A percentile compares a stretch with the other conserved stretches of the same genome.
Evolutionary conservation across 805 yeast genomes (phyloP).

Genomic region (Candida wancherniae): DNA sequence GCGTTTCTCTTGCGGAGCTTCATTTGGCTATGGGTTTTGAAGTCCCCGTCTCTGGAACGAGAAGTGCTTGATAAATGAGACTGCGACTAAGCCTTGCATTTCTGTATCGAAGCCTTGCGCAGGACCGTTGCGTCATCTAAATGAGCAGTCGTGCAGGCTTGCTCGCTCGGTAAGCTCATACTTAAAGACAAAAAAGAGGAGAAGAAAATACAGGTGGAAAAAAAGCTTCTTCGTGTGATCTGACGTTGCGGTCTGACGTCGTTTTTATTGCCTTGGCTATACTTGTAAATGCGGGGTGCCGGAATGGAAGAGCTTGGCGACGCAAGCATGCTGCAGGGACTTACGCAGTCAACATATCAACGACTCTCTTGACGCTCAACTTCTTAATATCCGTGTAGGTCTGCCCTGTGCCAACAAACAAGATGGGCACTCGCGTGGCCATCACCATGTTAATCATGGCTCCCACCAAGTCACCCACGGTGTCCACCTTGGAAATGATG

Average conservation of each 20-base stretch:
- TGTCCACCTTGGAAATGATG: conserved; percentile 90
- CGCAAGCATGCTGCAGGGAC: not conserved
- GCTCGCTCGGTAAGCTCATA: too few species aligned
- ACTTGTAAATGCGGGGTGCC: not conserved
- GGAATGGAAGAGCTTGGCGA: not conserved
- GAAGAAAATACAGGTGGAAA: not conserved
- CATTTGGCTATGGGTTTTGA: too few species aligned
- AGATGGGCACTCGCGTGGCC: conserved; percentile 91
- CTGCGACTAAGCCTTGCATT: not conserved
- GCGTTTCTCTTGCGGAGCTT: conserved; percentile 9
- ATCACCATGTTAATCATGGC: conserved; percentile 96
- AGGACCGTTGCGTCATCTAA: too few species aligned
- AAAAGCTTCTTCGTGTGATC: not conserved
- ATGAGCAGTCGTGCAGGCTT: not conserved
- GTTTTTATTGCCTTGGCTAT: not conserved
- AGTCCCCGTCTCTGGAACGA: too few species aligned
- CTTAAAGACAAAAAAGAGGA: not conserved
- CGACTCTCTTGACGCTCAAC: conserved; percentile 88
- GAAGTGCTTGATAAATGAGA: too few species aligned
- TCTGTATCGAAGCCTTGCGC: not conserved
- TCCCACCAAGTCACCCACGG: conserved; percentile 95
- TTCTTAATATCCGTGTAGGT: conserved; percentile 92
- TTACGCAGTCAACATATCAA: conserved; percentile 68
- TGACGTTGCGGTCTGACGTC: not conserved
- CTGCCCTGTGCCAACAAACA: conserved; percentile 96